Evolutionary conservation across 352 stramenopile species (phyloP), one percentile per base, ranked within the genome.

Genomic region (Phytophthora citricola): DNA sequence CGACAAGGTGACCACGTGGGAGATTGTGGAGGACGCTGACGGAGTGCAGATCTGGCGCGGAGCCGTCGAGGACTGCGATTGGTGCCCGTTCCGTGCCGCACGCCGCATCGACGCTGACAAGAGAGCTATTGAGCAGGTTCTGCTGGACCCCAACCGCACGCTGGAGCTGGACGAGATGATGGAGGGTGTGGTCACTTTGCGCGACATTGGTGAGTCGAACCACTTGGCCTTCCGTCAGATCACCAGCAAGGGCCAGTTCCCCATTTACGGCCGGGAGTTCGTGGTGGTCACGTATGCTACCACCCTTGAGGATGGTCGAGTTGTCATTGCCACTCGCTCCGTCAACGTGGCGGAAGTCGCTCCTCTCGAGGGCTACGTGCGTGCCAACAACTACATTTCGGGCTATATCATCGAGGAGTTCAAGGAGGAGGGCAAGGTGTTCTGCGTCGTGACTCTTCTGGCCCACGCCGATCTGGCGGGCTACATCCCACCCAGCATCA

Each of bases 111-210:
- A 78, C 39, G 76, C 83, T 27, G 68, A 79, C 67, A 90, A 91
- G 60, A 48, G 68, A 39, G 41, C 73, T 27, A 83, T 94, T 52
- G 75, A 88, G 59, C 67, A 74, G 39, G 59, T 77, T 50, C 78
- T 94, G 49, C 62, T 91, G 31, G 87, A 94, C 63, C 66, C 75
- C 34, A 69, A 81, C 32, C 71, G 87, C 39, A 79, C 87, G 50
- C 74, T 90, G 39, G 75, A 92, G 68, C 80, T 93, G 39, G 87
- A 94, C 63, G 81, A 92, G 46, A 94, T 93, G 84, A 94, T 86
- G 56, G 87, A 93, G 53, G 70, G 69, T 15, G 51, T 89, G 17
- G 65, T 75, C 26, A 85, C 87, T 20, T 63, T 94, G 52, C 78
- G 90, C 50, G 62, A 66, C 12, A 71, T 78, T 8, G 78, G 79